Conservation (phyloP, 805 yeast species). For the Ogataea henricii region DNA sequence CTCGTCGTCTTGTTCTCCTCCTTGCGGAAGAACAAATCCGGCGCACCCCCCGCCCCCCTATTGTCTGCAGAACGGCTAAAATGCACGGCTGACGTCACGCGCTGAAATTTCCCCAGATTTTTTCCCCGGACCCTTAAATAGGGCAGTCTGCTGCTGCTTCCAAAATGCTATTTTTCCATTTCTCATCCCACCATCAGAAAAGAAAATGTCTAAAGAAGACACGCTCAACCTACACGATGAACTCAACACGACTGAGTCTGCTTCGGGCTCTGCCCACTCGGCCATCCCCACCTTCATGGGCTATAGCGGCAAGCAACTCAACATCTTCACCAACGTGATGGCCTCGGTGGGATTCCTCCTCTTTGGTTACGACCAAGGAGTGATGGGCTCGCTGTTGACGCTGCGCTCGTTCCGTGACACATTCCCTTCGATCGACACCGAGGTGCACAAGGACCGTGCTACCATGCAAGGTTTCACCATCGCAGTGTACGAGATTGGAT, state of each 20-base stretch:
- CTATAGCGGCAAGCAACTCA: slow-evolving; percentile 22
- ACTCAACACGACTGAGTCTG: background rate
- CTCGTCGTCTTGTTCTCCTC: no score
- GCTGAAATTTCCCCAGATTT: background rate
- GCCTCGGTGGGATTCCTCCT: slow-evolving; percentile 40
- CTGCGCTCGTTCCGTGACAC: slow-evolving; percentile 24
- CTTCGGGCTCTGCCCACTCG: background rate
- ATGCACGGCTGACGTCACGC: background rate
- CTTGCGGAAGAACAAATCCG: slow-evolving; percentile 1
- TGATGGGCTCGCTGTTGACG: slow-evolving; percentile 42
- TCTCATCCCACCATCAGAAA: no score
- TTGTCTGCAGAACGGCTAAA: slow-evolving; percentile 1
- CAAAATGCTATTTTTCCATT: no score
- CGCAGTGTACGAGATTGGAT: slow-evolving; percentile 52
- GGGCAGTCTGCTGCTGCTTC: no score
- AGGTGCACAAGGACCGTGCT: slow-evolving; percentile 28
- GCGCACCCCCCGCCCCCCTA: background rate
- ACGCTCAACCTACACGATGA: background rate
- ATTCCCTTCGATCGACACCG: slow-evolving; percentile 29
- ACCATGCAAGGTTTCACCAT: slow-evolving; percentile 52
- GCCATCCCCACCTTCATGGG: slow-evolving; percentile 16
- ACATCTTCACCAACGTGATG: slow-evolving; percentile 20
- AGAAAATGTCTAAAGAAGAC: background rate
- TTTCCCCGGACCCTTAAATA: background rate
- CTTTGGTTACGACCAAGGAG: slow-evolving; percentile 57